A percentile compares a stretch with the other conserved stretches of the same genome.
phyloP scores from a whole-genome alignment of 1,284 basidiomycete genomes.

The Rhodotorula sp. region DNA sequence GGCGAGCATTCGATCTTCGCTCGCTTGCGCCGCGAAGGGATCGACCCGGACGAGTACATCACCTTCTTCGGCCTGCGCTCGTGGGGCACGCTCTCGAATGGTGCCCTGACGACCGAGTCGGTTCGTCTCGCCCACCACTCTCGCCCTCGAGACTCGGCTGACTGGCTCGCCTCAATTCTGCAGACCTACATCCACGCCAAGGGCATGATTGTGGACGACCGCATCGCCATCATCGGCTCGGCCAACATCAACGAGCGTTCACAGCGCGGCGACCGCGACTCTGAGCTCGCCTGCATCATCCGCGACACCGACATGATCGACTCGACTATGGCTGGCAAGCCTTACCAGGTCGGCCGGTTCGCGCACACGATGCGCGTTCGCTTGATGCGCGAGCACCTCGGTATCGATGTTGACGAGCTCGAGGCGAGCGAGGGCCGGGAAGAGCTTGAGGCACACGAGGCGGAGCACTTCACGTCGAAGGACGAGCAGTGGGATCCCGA shows the following conservation, averaged over 20 bases:
- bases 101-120: conserved; percentile 78
- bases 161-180: neutral
- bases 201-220: conserved; percentile 91
- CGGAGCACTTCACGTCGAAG: conserved; percentile 41
- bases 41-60: conserved; percentile 92
- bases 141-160: neutral
- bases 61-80: conserved; percentile 85
- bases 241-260: conserved; percentile 99
- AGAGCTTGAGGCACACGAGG: conserved; percentile 57
- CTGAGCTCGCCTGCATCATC: conserved; percentile 87
- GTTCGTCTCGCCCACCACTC: conserved; percentile 8
- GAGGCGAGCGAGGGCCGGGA: conserved; percentile 55
- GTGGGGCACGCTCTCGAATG: conserved; percentile 87
- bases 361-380: conserved; percentile 90
- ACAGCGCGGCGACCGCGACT: conserved; percentile 92
- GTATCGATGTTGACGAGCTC: conserved; percentile 88
- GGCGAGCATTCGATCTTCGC: conserved; percentile 92
- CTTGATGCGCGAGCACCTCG: conserved; percentile 94
- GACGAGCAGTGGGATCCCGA: conserved; percentile 71
- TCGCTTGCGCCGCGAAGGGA: conserved; percentile 78
- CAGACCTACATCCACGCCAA: conserved; percentile 47
- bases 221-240: conserved; percentile 95
- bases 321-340: conserved; percentile 88
- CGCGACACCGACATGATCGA: conserved; percentile 93
- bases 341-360: conserved; percentile 94